Evolutionary conservation across 148 eudicot genomes (phyloP), one percentile per base, ranked within the genome.

Genomic region (Rhododendron simsii): DNA sequence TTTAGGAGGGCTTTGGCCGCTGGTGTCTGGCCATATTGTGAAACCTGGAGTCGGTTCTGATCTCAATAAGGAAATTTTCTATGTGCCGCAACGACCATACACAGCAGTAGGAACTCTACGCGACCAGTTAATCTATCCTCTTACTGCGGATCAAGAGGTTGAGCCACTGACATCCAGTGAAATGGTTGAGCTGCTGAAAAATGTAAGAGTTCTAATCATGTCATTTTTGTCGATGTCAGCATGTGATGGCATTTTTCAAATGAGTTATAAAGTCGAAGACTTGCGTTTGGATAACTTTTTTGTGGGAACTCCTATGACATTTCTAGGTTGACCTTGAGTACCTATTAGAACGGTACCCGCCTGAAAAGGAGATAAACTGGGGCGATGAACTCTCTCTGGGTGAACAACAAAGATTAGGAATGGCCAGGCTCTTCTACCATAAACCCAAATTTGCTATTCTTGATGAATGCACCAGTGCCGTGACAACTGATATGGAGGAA

Each of bases 401-500:
- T 28, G 99, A 97, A 89, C 99, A 97, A 81, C 99, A 97, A 87
- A 93, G 99, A 82, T 84, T 97, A 86, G 99, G 99, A 89, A 97
- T 97, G 99, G 98, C 99, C 44, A 95, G 99, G 87, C 94, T 97
- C 84, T 97, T 97, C 88, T 97, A 97, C 90, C 99, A 97, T 90
- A 97, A 95, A 88, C 99, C 99, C 85, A 97, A 93, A 88, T 97
- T 95, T 93, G 99, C 99, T 65, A 97, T 97, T 87, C 95, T 97
- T 80, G 99, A 97, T 91, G 99, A 97, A 86, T 97, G 99, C 86
- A 97, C 99, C 48, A 95, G 99, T 93, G 99, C 99, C 15, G 99
- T 97, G 86, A 97, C 99, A 47, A 97, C 95, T 74, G 99, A 95
- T 90, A 97, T 97, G 99, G 99, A 97, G 89, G 99, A 97, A 88